A percentile compares a stretch with the other conserved stretches of the same genome.
phyloP scores from a whole-genome alignment of 441 rosid species.

The Pelargonium myrrhifolium region DNA sequence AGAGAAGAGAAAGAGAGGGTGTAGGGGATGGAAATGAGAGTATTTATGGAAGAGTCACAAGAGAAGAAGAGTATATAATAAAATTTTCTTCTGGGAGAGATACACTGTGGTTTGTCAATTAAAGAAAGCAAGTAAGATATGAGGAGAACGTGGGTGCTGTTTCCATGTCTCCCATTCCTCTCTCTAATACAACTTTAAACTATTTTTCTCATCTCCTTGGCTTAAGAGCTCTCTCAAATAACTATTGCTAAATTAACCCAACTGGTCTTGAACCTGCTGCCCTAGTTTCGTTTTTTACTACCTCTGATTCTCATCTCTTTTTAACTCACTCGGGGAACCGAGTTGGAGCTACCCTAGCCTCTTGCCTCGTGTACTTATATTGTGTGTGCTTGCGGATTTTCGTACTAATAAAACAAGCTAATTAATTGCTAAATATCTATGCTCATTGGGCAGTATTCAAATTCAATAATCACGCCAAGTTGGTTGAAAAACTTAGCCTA shows the following conservation, averaged over 20 bases:
- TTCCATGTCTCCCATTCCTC: slow-evolving; percentile 64
- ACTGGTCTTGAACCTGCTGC: slow-evolving; percentile 42
- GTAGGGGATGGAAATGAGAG: slow-evolving; percentile 34
- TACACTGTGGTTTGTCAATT: slow-evolving; percentile 32
- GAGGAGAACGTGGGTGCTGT: slow-evolving; percentile 86
- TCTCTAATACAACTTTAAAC: slow-evolving; percentile 28
- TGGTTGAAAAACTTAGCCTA: neutral
- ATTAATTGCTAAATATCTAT: neutral
- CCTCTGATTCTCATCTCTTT: neutral
- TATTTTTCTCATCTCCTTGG: slow-evolving; percentile 51
- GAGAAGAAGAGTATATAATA: slow-evolving; percentile 36
- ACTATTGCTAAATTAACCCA: slow-evolving; percentile 24
- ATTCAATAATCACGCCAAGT: slow-evolving; percentile 1
- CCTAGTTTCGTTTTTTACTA: neutral
- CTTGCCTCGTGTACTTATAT: neutral
- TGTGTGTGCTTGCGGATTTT: neutral
- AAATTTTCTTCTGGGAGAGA: slow-evolving; percentile 42
- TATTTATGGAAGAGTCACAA: slow-evolving; percentile 68
- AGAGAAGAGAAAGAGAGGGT: slow-evolving; percentile 22
- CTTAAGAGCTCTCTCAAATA: slow-evolving; percentile 40
- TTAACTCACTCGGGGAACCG: neutral
- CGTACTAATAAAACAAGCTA: neutral
- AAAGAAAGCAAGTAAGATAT: slow-evolving; percentile 23
- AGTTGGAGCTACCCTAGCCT: neutral
- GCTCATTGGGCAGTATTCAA: neutral